Percentiles rank a stretch among this genome's conserved stretches.
Evolutionary conservation across 495 filamentous ascomycete species (phyloP).

Genomic region (Aspergillus sclerotioniger): DNA sequence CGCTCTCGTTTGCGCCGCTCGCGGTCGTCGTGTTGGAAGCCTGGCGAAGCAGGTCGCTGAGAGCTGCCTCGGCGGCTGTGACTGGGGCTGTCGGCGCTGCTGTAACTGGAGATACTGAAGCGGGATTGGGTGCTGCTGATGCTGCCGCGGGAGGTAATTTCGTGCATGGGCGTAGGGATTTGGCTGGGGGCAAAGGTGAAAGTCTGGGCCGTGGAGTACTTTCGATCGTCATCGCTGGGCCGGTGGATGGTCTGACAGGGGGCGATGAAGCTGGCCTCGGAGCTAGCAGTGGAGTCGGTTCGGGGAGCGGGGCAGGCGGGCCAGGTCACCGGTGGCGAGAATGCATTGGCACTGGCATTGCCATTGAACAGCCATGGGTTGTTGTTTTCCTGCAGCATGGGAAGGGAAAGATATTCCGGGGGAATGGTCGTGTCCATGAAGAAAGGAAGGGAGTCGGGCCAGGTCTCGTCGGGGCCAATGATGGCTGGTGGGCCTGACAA

Average conservation of each 20-base stretch:
- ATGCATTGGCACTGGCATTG: no score
- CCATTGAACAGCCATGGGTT: not conserved
- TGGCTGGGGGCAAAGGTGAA: not conserved
- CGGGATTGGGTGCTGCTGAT: constrained; percentile 1
- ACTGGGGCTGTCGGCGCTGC: not conserved
- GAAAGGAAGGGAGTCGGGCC: not conserved
- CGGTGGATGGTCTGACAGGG: not conserved
- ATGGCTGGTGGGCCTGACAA: not conserved
- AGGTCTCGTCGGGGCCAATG: not conserved
- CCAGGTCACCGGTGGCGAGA: not conserved
- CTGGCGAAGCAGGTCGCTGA: not conserved
- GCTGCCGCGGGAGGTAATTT: constrained; percentile 2
- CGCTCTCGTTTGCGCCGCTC: constrained; percentile 32
- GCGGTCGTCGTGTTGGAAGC: not conserved
- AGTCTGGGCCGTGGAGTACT: not conserved
- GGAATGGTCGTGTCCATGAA: not conserved
- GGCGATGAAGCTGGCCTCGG: not conserved
- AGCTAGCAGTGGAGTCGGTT: not conserved
- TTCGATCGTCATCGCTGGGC: not conserved
- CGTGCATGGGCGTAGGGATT: not conserved
- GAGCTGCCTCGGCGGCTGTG: not conserved
- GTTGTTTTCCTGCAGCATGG: not conserved
- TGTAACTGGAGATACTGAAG: not conserved
- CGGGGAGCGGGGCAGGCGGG: not conserved
- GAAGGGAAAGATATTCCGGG: not conserved